Base-by-base conservation (phyloP, 805 yeast species). In the Starmerella kuoi region DNA sequence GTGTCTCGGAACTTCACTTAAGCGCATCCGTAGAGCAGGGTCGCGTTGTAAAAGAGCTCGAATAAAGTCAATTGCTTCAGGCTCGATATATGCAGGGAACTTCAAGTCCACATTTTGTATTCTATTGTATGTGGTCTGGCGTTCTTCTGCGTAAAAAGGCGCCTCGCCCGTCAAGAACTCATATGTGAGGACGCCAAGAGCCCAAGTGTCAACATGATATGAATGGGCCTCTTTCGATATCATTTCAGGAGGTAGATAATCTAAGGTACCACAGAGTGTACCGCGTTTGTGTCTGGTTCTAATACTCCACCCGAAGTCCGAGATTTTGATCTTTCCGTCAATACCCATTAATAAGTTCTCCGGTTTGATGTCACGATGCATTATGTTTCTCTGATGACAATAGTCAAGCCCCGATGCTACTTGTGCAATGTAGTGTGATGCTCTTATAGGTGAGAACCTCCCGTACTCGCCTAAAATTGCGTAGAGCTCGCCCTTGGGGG, bases 281-380 rank as follows among this genome's bases (percentile, higher is more conserved):
- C 76, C 68, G 54, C 95, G 65, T 48, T 73, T 41, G 0, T 68
- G 62, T 1, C 75, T 74, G 0, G 81, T 70, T 51, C 76, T 76
- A 2, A 87, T 88, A 42, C 94, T 80, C 96, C 96, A 88, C 12
- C 98, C 98, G 59, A 91, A 88, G 62, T 88, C 98, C 17, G 95
- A 79, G 30, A 88, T 69, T 58, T 87, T 88, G 41, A 88, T 69
- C 9, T 24, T 26, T 20, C 72, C 73, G 49, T 86, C 82, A 55
- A 83, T 75, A 46, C 77, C 70, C 9, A 88, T 64, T 33, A 88
- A 62, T 38, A 88, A 81, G 54, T 88, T 88, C 58, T 91, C 97
- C 0, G 97, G 97, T 60, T 88, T 88, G 50, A 88, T 74, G 57
- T 88, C 98, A 46, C 97, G 70, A 57, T 88, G 98, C 22, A 88